Evolutionary conservation across 2,329 filamentous ascomycete genomes (phyloP), one percentile per base, ranked within the genome.

Genomic region (Arthrobotrys pseudoclavata): DNA sequence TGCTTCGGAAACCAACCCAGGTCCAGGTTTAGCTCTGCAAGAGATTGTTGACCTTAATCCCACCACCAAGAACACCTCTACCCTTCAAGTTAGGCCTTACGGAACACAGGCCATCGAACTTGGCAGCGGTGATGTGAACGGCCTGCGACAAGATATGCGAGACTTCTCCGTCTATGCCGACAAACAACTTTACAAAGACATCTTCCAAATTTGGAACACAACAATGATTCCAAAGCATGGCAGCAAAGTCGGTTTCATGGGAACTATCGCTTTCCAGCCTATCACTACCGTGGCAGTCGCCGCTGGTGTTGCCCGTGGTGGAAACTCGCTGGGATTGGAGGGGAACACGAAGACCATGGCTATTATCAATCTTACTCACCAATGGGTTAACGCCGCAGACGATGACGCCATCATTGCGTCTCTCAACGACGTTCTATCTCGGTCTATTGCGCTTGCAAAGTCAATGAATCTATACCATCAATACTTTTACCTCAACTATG

Each of bases 401-500:
- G 79, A 79, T 4, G 79, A 79, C 0, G 26, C 79, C 22, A 81
- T 82, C 4, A 48, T 81, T 31, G 68, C 72, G 0, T 66, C 79
- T 9, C 15, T 80, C 9, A 77, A 78, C 15, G 63, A 55, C 13
- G 52, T 82, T 50, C 71, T 74, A 4, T 79, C 76, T 9, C 57
- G 79, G 15, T 45, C 80, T 31, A 79, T 81, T 42, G 79, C 80
- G 6, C 55, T 76, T 9, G 80, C 81, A 4, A 81, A 79, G 47
- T 78, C 78, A 2, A 55, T 80, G 24, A 76, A 69, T 3, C 79
- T 78, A 1, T 79, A 80, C 37, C 79, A 83, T 57, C 78, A 80
- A 9, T 83, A 82, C 66, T 63, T 81, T 1, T 84, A 84, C 76
- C 77, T 83, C 40, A 83, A 83, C 68, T 84, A 84, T 61, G 82